A percentile compares a stretch with the other conserved stretches of the same genome.
Conservation (phyloP, 2,329 filamentous ascomycete genomes). For the Dendryphion nanum region DNA sequence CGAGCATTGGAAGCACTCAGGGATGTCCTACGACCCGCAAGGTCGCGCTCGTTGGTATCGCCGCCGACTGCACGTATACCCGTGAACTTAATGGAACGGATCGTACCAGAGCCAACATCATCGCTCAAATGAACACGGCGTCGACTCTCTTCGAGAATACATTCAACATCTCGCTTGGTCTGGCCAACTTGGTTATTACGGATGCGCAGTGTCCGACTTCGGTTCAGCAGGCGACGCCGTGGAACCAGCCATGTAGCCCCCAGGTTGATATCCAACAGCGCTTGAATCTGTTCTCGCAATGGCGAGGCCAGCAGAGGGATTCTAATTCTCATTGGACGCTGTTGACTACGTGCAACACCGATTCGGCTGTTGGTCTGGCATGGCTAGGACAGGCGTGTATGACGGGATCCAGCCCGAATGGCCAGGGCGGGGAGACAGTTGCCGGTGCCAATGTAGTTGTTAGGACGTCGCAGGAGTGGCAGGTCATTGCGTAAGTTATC, state of each 20-base stretch:
- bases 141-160: constrained; percentile 84
- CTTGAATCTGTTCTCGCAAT: constrained; percentile 82
- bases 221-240: constrained; percentile 65
- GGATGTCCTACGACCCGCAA: constrained; percentile 89
- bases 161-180: constrained; percentile 92
- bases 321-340: constrained; percentile 92
- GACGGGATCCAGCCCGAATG: constrained; percentile 51
- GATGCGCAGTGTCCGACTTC: constrained; percentile 71
- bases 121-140: constrained; percentile 79
- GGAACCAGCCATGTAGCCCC: constrained; percentile 75
- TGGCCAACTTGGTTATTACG: constrained; percentile 80
- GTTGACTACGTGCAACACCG: constrained; percentile 77
- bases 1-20: constrained; percentile 74
- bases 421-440: constrained; percentile 64
- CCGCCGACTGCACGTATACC: constrained; percentile 89
- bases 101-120: constrained; percentile 71
- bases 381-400: constrained; percentile 90
- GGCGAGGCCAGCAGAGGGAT: constrained; percentile 77
- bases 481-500: constrained; percentile 70
- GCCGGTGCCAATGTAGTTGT: constrained; percentile 88
- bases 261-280: constrained; percentile 68
- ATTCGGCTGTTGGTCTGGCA: constrained; percentile 81
- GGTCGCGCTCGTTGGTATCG: constrained; percentile 87
- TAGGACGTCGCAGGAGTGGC: constrained; percentile 81
- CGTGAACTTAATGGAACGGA: constrained; percentile 64